These are phyloP conservation scores for Rhizopus arrhizus DNA, from an alignment of 371 early-diverging fungal species.

Conservation along the genomic window DNA sequence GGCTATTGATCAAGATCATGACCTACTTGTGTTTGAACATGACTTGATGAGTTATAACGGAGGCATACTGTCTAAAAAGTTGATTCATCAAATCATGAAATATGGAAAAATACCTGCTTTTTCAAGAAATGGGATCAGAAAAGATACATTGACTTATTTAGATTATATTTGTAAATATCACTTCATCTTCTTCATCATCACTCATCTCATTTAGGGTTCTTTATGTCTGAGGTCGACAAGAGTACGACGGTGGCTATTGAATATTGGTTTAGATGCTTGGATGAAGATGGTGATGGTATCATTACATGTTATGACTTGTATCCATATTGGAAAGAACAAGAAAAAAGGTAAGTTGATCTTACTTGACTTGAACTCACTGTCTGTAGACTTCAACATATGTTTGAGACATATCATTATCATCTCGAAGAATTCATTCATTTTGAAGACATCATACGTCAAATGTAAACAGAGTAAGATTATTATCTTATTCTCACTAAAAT, in stretches of 20 bases:
- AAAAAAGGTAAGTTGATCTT: conserved; percentile 27
- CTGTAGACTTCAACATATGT: conserved; percentile 10
- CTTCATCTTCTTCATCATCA: conserved; percentile 1
- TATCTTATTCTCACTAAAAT: background rate
- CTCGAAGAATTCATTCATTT: conserved; percentile 42
- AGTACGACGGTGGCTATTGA: conserved; percentile 75
- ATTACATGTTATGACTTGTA: conserved; percentile 84
- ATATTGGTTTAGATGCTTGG: conserved; percentile 92
- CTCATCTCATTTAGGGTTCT: conserved; percentile 64
- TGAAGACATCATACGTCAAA: conserved; percentile 52
- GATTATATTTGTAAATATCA: conserved; percentile 60
- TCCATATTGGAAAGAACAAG: conserved; percentile 85
- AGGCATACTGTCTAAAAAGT: conserved; percentile 57
- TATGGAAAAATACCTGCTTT: conserved; percentile 40
- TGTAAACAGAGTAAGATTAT: conserved; percentile 24
- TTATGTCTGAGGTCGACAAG: conserved; percentile 89
- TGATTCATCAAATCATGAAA: conserved; percentile 66
- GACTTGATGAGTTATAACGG: conserved; percentile 71
- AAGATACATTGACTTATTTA: conserved; percentile 44
- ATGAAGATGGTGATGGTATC: conserved; percentile 88
- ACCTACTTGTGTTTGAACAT: conserved; percentile 64
- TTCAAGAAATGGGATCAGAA: conserved; percentile 5
- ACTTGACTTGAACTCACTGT: background rate
- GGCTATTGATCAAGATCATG: conserved; percentile 83
- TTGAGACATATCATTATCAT: conserved; percentile 6